Percentiles rank a stretch among this genome's conserved stretches.
Evolutionary conservation across 116 monocot genomes (phyloP).

Genomic region (Papilionanthe hybrid): DNA sequence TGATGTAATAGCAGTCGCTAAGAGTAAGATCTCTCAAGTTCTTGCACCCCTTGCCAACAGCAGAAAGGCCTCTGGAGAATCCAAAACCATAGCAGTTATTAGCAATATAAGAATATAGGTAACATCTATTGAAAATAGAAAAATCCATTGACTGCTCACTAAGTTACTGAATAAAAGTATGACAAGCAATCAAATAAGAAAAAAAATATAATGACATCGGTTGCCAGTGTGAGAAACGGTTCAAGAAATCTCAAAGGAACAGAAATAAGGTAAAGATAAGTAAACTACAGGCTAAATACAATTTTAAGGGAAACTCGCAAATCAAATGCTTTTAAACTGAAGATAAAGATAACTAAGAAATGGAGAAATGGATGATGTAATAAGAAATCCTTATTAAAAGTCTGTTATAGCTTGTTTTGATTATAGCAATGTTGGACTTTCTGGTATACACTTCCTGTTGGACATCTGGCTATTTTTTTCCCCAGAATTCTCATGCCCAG

Average conservation of each 20-base stretch:
- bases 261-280: background rate
- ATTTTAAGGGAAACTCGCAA: too few relatives aligned
- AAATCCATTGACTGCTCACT: background rate
- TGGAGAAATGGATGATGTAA: too few relatives aligned
- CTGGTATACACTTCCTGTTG: too few relatives aligned
- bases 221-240: background rate
- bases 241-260: background rate
- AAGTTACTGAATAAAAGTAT: background rate
- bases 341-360: too few relatives aligned
- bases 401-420: too few relatives aligned
- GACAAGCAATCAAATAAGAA: slow-evolving; percentile 3
- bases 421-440: too few relatives aligned
- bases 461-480: too few relatives aligned
- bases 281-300: background rate
- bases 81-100: slow-evolving; percentile 6
- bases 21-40: slow-evolving; percentile 69
- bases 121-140: background rate
- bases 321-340: too few relatives aligned
- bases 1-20: slow-evolving; percentile 80
- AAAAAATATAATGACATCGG: background rate
- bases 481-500: too few relatives aligned
- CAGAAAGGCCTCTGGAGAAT: slow-evolving; percentile 64
- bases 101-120: background rate
- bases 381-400: too few relatives aligned
- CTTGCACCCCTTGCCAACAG: slow-evolving; percentile 90